Conservation (phyloP, 768 basidiomycete genomes). For the Pisolithus albus region DNA sequence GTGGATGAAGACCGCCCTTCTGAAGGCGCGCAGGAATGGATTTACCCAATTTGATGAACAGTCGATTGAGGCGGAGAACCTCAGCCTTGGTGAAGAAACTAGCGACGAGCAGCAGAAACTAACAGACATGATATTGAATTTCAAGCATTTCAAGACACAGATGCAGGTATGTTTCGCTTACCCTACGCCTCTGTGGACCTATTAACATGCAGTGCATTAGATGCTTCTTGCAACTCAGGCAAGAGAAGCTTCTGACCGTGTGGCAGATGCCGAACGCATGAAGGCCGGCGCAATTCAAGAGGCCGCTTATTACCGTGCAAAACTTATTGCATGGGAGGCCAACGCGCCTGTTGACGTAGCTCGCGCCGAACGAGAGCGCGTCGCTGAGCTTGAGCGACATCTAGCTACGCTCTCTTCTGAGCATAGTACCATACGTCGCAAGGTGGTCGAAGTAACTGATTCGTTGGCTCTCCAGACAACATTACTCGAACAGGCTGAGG, state of each 20-base stretch:
- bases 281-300: conserved; percentile 82
- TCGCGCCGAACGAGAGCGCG: conserved; percentile 73
- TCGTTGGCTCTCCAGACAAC: conserved; percentile 71
- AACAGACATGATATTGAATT: conserved; percentile 65
- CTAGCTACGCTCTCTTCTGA: conserved; percentile 56
- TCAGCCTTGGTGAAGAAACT: conserved; percentile 28
- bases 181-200: neutral
- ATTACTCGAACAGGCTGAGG: conserved; percentile 72
- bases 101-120: conserved; percentile 44
- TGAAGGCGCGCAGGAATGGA: conserved; percentile 69
- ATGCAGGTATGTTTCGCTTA: conserved; percentile 58
- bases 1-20: conserved; percentile 82
- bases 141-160: conserved; percentile 84
- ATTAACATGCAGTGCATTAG: conserved; percentile 32
- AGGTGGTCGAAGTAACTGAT: conserved; percentile 64
- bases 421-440: conserved; percentile 59
- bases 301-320: conserved; percentile 92
- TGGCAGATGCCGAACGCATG: conserved; percentile 73
- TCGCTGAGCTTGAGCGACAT: conserved; percentile 66
- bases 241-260: conserved; percentile 63
- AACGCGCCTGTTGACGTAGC: conserved; percentile 56
- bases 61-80: conserved; percentile 29
- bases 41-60: conserved; percentile 63
- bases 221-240: conserved; percentile 72
- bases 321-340: conserved; percentile 80